phyloP scores from a whole-genome alignment of 2,329 filamentous ascomycete species.

The Alternaria panax region DNA sequence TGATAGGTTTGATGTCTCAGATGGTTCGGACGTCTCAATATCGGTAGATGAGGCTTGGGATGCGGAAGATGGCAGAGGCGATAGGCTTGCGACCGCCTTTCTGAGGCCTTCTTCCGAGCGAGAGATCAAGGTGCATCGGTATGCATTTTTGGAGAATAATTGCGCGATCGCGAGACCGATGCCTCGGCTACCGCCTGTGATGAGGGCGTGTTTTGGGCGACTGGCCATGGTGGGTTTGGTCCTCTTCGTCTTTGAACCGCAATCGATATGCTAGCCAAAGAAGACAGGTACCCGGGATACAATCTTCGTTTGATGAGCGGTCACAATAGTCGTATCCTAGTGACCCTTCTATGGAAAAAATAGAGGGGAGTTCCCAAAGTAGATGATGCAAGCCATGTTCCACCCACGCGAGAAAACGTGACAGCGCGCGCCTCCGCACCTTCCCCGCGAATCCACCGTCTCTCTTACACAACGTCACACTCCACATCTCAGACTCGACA shows the following conservation, averaged over 20 bases:
- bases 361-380: neutral
- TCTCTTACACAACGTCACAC: neutral
- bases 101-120: slow-evolving; percentile 35
- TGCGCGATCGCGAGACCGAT: slow-evolving; percentile 50
- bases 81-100: slow-evolving; percentile 32
- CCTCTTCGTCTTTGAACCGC: neutral
- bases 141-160: slow-evolving; percentile 39
- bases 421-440: slow-evolving; percentile 27
- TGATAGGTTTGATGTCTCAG: neutral
- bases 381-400: neutral
- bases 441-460: slow-evolving; percentile 13
- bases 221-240: neutral
- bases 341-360: neutral
- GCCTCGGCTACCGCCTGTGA: slow-evolving; percentile 50
- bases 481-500: neutral
- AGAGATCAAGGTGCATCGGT: slow-evolving; percentile 44
- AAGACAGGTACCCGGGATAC: neutral
- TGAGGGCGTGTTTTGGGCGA: slow-evolving; percentile 39
- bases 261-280: neutral
- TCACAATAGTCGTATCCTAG: neutral
- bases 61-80: slow-evolving; percentile 15
- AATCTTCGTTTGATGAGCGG: neutral
- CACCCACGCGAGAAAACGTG: slow-evolving; percentile 36
- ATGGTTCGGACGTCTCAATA: neutral
- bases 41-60: neutral